A percentile compares a stretch with the other conserved stretches of the same genome.
phyloP scores from a whole-genome alignment of 352 stramenopile genomes.

The Aphanomyces euteiches region DNA sequence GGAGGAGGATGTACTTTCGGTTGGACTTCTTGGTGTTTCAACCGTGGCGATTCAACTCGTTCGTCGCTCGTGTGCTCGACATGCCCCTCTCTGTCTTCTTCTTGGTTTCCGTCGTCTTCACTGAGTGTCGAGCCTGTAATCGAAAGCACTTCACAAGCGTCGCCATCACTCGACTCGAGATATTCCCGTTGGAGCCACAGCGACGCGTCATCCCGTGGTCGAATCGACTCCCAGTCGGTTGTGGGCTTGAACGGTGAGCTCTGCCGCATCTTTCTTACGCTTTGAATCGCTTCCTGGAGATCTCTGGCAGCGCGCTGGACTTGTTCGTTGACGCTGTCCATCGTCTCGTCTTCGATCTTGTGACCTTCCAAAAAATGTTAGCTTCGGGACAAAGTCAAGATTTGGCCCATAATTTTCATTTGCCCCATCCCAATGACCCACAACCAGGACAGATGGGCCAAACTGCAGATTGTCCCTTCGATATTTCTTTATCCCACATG shows the following conservation, averaged over 20 bases:
- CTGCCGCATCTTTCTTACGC: neutral
- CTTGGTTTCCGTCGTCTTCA: neutral
- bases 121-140: constrained; percentile 1
- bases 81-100: neutral
- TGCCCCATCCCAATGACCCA: neutral
- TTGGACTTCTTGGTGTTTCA: neutral
- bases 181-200: constrained; percentile 9
- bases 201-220: neutral
- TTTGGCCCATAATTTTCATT: neutral
- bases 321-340: neutral
- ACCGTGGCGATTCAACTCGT: neutral
- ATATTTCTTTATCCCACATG: too few relatives aligned
- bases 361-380: neutral
- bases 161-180: constrained; percentile 1
- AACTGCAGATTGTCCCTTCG: neutral
- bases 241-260: neutral
- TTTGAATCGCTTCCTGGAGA: constrained; percentile 9
- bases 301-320: neutral
- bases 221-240: neutral
- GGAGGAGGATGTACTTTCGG: too few relatives aligned
- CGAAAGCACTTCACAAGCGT: neutral
- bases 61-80: neutral
- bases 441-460: neutral
- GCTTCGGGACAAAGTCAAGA: neutral
- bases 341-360: neutral